Conservation (phyloP, 441 rosid genomes). For the Flueggea neowawraea region DNA sequence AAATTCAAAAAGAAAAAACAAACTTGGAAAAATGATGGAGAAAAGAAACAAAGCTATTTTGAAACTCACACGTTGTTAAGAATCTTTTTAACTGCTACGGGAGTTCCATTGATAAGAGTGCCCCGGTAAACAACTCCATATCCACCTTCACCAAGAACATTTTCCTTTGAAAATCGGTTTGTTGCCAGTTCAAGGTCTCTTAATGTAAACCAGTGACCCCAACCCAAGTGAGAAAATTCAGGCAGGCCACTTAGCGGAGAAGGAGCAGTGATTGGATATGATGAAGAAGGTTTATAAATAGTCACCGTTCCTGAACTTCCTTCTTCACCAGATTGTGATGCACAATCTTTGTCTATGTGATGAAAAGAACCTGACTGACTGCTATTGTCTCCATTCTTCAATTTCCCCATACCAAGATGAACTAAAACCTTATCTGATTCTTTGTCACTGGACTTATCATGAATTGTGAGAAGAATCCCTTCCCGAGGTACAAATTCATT, state of each 20-base stretch:
- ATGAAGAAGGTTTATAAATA: constrained; percentile 49
- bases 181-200: constrained; percentile 97
- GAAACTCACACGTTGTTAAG: constrained; percentile 79
- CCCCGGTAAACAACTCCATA: constrained; percentile 93
- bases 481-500: constrained; percentile 57
- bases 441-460: constrained; percentile 57
- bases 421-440: constrained; percentile 72
- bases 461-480: constrained; percentile 89
- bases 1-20: constrained; percentile 8
- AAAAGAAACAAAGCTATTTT: neutral
- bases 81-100: constrained; percentile 89
- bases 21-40: constrained; percentile 1
- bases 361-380: constrained; percentile 69
- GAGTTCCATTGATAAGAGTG: constrained; percentile 66
- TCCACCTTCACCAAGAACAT: constrained; percentile 93
- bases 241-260: constrained; percentile 82
- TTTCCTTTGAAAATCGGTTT: constrained; percentile 78
- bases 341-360: constrained; percentile 56
- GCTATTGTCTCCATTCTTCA: constrained; percentile 55
- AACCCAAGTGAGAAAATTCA: constrained; percentile 86
- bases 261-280: constrained; percentile 64
- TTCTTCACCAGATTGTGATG: constrained; percentile 66
- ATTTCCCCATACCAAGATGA: constrained; percentile 65
- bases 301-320: constrained; percentile 42
- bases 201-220: constrained; percentile 99